Base-by-base conservation (phyloP, 1,284 basidiomycete species). In the Cutaneotrichosporon mucoides region DNA sequence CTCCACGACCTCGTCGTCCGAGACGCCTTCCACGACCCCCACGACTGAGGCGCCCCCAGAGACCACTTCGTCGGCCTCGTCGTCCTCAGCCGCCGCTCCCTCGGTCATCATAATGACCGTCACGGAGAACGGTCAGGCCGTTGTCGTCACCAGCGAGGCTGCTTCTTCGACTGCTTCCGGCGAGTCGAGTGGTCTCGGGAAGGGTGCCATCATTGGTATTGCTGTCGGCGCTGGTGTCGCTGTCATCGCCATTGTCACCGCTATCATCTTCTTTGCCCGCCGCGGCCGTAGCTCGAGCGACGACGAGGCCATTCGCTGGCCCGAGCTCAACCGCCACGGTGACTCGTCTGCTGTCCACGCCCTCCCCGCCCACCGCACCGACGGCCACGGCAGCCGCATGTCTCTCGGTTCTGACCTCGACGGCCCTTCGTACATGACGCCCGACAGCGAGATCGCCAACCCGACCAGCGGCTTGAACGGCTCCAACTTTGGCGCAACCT, bases 271-370 rank as follows among this genome's bases (percentile, higher is more conserved):
- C 37, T 8, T 72, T 68, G 66, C 73, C 35, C 66, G 72, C 63
- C 75, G 72, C 66, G 63, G 67, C 47, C 67, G 74, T 55, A 56
- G 53, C 12, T 55, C 60, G 16, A 72, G 75, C 53, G 75, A 76
- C 53, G 74, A 76, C 57, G 77, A 79, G 53, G 75, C 70, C 34
- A 79, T 79, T 66, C 64, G 73, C 56, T 79, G 77, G 75, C 77
- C 77, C 16, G 77, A 79, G 59, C 70, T 79, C 48, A 77, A 79
- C 64, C 65, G 71, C 55, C 76, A 79, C 62, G 77, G 77, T 35
- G 76, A 79, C 59, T 67, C 75, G 0, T 65, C 66, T 16, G 66
- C 69, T n/a, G 69, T 73, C 54, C 70, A 75, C 59, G 75, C 77
- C n/a, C 63, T 79, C 6, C 77, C 77, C 3, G 76, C 75, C 8